Conservation (phyloP, 2,329 filamentous ascomycete genomes). For the Colletotrichum sp. region DNA sequence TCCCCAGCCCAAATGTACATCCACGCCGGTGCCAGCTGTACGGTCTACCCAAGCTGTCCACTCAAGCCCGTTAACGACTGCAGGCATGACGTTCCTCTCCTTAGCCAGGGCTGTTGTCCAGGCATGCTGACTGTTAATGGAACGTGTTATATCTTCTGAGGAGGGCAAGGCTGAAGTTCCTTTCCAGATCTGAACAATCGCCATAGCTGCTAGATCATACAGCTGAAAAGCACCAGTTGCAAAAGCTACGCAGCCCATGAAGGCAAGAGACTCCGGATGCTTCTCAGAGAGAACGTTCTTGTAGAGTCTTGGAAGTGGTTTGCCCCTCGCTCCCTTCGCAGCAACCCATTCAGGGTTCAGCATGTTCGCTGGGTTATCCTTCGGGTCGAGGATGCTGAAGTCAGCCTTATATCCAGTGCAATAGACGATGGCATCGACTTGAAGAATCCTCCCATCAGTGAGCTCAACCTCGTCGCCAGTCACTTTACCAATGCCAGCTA, state of each 20-base stretch:
- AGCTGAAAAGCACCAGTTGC: slow-evolving; percentile 34
- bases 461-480: slow-evolving; percentile 25
- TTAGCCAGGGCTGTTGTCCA: slow-evolving; percentile 26
- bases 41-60: slow-evolving; percentile 39
- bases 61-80: slow-evolving; percentile 25
- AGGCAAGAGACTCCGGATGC: slow-evolving; percentile 39
- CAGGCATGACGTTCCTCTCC: slow-evolving; percentile 14
- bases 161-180: slow-evolving; percentile 27
- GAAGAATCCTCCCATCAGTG: slow-evolving; percentile 24
- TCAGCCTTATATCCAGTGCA: slow-evolving; percentile 29
- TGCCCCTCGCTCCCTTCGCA: slow-evolving; percentile 28
- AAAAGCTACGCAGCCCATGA: slow-evolving; percentile 28
- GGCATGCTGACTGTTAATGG: slow-evolving; percentile 27
- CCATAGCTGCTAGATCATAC: slow-evolving; percentile 39
- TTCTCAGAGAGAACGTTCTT: slow-evolving; percentile 42
- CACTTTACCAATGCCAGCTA: slow-evolving; percentile 29
- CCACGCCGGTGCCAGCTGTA: slow-evolving; percentile 42
- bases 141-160: slow-evolving; percentile 30
- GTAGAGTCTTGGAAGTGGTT: slow-evolving; percentile 36
- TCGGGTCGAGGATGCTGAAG: slow-evolving; percentile 5
- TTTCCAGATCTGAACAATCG: slow-evolving; percentile 40
- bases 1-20: slow-evolving; percentile 42
- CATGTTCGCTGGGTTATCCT: slow-evolving; percentile 20
- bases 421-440: slow-evolving; percentile 28
- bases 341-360: slow-evolving; percentile 3